phyloP scores from a whole-genome alignment of 2,329 filamentous ascomycete genomes.

The Clonostachys byssicola region DNA sequence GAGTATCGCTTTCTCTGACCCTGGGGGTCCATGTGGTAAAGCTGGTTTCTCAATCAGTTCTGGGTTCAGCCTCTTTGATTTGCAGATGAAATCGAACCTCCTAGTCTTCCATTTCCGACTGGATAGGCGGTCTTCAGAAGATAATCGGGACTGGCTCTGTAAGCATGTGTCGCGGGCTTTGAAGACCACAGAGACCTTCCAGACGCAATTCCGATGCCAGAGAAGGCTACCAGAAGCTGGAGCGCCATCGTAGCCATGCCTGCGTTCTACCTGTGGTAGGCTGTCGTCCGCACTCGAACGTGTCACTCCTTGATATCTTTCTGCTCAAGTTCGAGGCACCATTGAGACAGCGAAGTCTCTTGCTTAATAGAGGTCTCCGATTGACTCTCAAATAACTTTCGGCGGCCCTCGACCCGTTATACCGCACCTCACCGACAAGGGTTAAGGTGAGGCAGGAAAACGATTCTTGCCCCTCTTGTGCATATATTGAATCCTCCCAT shows the following conservation, averaged over 20 bases:
- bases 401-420: no score
- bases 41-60: slow-evolving; percentile 1
- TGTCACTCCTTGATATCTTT: no score
- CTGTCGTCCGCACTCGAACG: no score
- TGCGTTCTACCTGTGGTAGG: no score
- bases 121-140: slow-evolving; percentile 9
- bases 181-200: slow-evolving; percentile 6
- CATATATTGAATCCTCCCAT: no score
- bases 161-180: slow-evolving; percentile 3
- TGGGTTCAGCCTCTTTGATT: not conserved
- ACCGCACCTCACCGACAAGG: no score
- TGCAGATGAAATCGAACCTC: slow-evolving; percentile 3
- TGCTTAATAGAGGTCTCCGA: no score
- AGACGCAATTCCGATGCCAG: not conserved
- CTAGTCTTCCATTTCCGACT: slow-evolving; percentile 9
- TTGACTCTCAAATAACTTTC: no score
- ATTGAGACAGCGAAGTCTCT: no score
- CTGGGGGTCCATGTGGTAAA: slow-evolving; percentile 7
- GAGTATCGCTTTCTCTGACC: slow-evolving; percentile 5
- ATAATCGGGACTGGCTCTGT: slow-evolving; percentile 2
- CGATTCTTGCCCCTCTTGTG: no score
- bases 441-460: no score
- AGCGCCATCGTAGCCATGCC: not conserved
- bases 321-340: no score
- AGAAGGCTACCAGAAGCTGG: not conserved